Base-by-base conservation (phyloP, 2,329 filamentous ascomycete genomes). In the Talaromyces sp. region DNA sequence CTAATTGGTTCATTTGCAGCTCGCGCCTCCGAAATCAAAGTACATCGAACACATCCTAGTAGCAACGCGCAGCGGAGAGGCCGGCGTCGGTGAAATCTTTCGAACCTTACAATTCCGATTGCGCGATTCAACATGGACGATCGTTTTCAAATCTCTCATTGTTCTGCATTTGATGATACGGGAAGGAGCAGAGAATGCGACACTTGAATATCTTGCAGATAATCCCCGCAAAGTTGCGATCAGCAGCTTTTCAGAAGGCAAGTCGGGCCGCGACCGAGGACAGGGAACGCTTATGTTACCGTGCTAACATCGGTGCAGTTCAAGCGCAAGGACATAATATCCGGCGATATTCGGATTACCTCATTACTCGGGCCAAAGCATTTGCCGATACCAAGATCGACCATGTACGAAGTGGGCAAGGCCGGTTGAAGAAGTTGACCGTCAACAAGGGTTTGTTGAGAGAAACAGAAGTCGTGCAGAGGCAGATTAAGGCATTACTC, bases 41-140 rank as follows among this genome's bases (percentile, higher is more conserved):
- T 99, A 98, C 82, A 96, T 99, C 82, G 95, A 99, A 79, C 93
- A 97, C 77, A 97, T 99, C 75, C 86, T 99, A 65, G 86, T 97
- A 70, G 94, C 95, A 68, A 99, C 95, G 43, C 92, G 97, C 80
- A 90, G 93, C 25, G 95, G 93, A 71, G 95, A 99, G 80, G 91
- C 92, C 62, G 95, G 94, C 70, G 92, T 99, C 67, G 94, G 90
- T 67, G 95, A 99, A 81, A 91, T 99, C 74, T 98, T 99, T 78
- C 89, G 95, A 67, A 92, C 93, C 49, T 83, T 99, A 63, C 93
- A 96, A 75, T 88, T 92, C 76, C 88, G 95, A 61, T 81, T 99
- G 70, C 90, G 93, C 76, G 95, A 99, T 78, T 94, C 94, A 70
- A 97, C 95, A 84, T 99, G 95, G 95, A 99, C 95, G n/a, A 93